phyloP scores from a whole-genome alignment of 805 yeast genomes.

The Saccharomycopsis sp. region DNA sequence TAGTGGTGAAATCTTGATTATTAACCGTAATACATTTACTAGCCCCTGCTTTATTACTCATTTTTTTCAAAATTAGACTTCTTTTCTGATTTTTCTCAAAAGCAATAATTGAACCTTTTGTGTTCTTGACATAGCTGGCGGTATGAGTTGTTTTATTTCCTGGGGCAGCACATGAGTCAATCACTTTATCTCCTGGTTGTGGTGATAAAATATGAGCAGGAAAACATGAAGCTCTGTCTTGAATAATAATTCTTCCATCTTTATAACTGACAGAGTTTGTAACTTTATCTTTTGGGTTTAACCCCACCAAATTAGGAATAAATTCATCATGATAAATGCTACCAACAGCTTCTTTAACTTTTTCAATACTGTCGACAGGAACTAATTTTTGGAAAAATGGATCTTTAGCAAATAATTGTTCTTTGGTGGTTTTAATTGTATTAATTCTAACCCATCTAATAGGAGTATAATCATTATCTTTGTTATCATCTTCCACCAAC shows the following conservation, averaged over 20 bases:
- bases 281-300: slow-evolving; percentile 65
- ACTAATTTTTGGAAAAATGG: slow-evolving; percentile 34
- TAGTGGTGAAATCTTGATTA: slow-evolving; percentile 51
- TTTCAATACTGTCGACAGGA: slow-evolving; percentile 35
- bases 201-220: slow-evolving; percentile 81
- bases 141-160: slow-evolving; percentile 95
- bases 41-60: slow-evolving; percentile 76
- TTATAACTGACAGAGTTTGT: slow-evolving; percentile 60
- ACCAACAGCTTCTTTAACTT: slow-evolving; percentile 34
- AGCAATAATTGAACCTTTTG: slow-evolving; percentile 43
- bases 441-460: slow-evolving; percentile 77
- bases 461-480: slow-evolving; percentile 45
- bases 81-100: slow-evolving; percentile 79
- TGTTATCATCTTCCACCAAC: slow-evolving; percentile 34
- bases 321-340: slow-evolving; percentile 60
- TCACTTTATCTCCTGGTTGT: slow-evolving; percentile 46
- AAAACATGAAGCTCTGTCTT: slow-evolving; percentile 94
- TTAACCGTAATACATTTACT: slow-evolving; percentile 31
- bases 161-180: slow-evolving; percentile 97
- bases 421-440: slow-evolving; percentile 36
- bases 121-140: slow-evolving; percentile 48
- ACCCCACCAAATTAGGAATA: slow-evolving; percentile 71
- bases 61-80: slow-evolving; percentile 55
- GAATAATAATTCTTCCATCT: slow-evolving; percentile 75
- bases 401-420: slow-evolving; percentile 20